Base-by-base conservation (phyloP, 1,139 yeast species). In the Hansenula anomala region DNA sequence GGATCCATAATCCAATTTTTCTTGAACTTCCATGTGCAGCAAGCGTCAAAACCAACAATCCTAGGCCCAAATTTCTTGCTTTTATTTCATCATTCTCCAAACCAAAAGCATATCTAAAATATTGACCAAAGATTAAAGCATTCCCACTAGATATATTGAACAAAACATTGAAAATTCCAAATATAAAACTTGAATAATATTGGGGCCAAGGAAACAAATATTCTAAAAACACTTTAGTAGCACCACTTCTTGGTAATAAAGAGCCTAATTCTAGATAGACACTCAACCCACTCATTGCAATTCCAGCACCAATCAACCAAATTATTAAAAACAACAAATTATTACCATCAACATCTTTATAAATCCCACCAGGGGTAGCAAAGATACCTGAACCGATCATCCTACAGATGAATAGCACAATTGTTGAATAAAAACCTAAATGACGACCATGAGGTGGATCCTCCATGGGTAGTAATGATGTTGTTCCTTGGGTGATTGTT, bases 361-460 rank as follows among this genome's bases (percentile, higher is more conserved):
- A 78, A 20, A 78, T 73, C 25, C 79, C 71, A 16, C 78, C 69
- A 0, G 83, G 75, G 1, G 77, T 74, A 24, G 82, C 79, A 54
- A 78, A 75, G 19, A 78, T 76, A 1, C 84, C 84, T 1, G 81
- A 75, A 0, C 84, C 84, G 13, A 78, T 63, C 34, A 78, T 78
- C 38, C 83, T 59, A 28, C 78, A 73, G 4, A 78, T 66, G 42
- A 74, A 74, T 44, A 77, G 55, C 41, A 77, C 66, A 25, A 75
- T 64, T 0, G 80, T 75, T 4, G 81, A 75, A 45, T 67, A 75
- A 4, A 73, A 54, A 0, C 83, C 83, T 44, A 78, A 52, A 51
- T 76, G 81, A 22, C 84, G 60, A 4, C 83, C 83, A 42, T 73
- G 79, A 0, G 82, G 82, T 2, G 73, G 64, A 23, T 75, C 80